Percentiles rank a stretch among this genome's conserved stretches.
phyloP scores from a whole-genome alignment of 768 basidiomycete genomes.

The Suillus subaureus region DNA sequence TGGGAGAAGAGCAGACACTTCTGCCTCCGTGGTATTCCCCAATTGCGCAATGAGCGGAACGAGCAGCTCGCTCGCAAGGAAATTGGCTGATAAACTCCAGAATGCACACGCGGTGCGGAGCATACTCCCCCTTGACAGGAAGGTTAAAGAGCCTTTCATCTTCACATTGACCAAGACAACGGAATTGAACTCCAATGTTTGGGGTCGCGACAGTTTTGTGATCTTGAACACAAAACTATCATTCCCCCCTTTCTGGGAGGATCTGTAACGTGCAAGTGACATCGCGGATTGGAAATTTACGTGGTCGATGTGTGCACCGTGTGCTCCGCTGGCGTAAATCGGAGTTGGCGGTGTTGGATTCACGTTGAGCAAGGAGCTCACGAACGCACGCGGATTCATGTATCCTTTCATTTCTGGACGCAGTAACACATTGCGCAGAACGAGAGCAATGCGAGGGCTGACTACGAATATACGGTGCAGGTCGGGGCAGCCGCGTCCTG shows the following conservation, averaged over 20 bases:
- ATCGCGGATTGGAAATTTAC: neutral
- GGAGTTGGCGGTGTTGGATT: no score
- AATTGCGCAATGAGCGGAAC: neutral
- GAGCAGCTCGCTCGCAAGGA: neutral
- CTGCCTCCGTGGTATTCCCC: neutral
- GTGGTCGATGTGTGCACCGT: no score
- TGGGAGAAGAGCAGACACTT: neutral
- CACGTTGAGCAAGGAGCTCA: conserved; percentile 3
- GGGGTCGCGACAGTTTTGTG: conserved; percentile 25
- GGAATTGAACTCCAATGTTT: conserved; percentile 12
- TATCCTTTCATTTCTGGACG: conserved; percentile 5
- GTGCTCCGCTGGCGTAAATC: neutral
- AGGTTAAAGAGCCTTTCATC: conserved; percentile 8
- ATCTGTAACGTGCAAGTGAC: conserved; percentile 4
- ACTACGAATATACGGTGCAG: conserved; percentile 36
- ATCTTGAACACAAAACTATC: conserved; percentile 35
- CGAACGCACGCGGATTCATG: neutral
- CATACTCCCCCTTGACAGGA: conserved; percentile 13
- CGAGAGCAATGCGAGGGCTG: conserved; percentile 37
- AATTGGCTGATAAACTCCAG: neutral
- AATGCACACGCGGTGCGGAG: conserved; percentile 9
- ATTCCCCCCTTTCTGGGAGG: conserved; percentile 15
- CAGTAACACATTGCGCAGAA: conserved; percentile 28
- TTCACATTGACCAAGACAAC: conserved; percentile 10
- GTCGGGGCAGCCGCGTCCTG: conserved; percentile 19